Base-by-base conservation (phyloP, 306 rosid species). In the Geum urbanum region DNA sequence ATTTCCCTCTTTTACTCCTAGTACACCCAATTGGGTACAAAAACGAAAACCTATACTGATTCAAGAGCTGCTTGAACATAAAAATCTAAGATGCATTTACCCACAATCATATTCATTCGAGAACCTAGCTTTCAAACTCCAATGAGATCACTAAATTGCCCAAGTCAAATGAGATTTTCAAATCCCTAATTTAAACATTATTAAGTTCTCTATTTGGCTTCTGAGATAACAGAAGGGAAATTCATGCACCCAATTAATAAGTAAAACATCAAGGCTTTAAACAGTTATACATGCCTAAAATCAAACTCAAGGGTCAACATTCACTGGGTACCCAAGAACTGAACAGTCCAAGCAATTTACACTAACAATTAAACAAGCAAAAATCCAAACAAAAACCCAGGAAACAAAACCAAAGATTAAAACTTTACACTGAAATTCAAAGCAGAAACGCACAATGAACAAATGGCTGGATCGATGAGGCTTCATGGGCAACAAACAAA, bases 381-480 rank as follows among this genome's bases (percentile, higher is more conserved):
- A 51, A 49, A 47, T 6, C 20, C 37, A 32, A 35, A 19, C 13
- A 9, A 24, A 62, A 60, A 61, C 22, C 74, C 53, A 52, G 49
- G 44, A 67, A 12, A 41, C 19, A 49, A 40, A 15, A 67, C 44
- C 41, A 72, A 60, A 71, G 56, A 59, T 47, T 24, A 8, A 8
- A 70, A 50, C 37, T 37, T 39, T 40, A 4, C 49, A 69, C 51
- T 50, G 55, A 37, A 74, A 63, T n/a, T 50, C 27, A 63, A 27
- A 64, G 9, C 9, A 13, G 70, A 43, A 54, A 73, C 89, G 79
- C 71, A 82, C 86, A 65, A 67, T 7, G 75, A 78, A 39, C 64
- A 73, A 40, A 15, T 76, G 76, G 78, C 32, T 59, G 77, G 79
- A 62, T 82, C 80, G 75, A 79, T 56, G 47, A 67, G 68, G 66